phyloP scores from a whole-genome alignment of 805 yeast species.

The Metschnikowia aberdeeniae region DNA sequence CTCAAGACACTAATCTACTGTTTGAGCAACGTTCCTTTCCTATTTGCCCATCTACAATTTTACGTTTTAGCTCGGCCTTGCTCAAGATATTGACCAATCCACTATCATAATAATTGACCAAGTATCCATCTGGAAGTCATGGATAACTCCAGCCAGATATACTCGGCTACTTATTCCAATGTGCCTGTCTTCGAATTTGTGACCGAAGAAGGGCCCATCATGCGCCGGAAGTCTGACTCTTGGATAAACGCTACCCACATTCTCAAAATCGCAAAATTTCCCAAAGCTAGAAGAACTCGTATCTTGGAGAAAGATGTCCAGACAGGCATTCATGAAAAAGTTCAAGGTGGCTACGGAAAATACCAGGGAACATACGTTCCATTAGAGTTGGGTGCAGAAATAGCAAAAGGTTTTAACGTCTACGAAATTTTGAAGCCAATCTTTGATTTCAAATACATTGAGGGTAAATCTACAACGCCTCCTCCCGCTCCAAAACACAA shows the following conservation, averaged over 20 bases:
- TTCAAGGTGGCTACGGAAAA: conserved; percentile 72
- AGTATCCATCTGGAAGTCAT: background rate
- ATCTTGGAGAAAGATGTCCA: conserved; percentile 61
- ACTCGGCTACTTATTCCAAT: conserved; percentile 72
- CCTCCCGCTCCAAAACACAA: conserved; percentile 47
- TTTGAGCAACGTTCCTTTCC: background rate
- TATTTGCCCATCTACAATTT: background rate
- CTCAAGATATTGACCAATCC: background rate
- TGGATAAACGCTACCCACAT: conserved; percentile 73
- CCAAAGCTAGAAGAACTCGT: conserved; percentile 59
- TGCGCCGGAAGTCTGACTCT: conserved; percentile 61
- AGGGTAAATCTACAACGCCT: conserved; percentile 40
- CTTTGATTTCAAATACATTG: conserved; percentile 52
- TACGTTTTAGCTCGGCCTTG: background rate
- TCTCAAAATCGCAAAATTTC: conserved; percentile 63
- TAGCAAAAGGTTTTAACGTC: conserved; percentile 38
- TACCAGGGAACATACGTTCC: conserved; percentile 53
- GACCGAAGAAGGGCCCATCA: conserved; percentile 64
- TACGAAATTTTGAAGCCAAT: conserved; percentile 58
- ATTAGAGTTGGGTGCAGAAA: conserved; percentile 36
- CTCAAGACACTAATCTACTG: background rate
- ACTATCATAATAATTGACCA: background rate
- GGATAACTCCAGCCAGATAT: conserved; percentile 31
- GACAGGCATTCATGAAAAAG: conserved; percentile 63
- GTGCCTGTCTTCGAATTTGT: conserved; percentile 67